A percentile compares a stretch with the other conserved stretches of the same genome.
These are phyloP conservation scores for Cryptococcus maquisensis DNA, from an alignment of 1,284 basidiomycete genomes.

Conservation along the genomic window DNA sequence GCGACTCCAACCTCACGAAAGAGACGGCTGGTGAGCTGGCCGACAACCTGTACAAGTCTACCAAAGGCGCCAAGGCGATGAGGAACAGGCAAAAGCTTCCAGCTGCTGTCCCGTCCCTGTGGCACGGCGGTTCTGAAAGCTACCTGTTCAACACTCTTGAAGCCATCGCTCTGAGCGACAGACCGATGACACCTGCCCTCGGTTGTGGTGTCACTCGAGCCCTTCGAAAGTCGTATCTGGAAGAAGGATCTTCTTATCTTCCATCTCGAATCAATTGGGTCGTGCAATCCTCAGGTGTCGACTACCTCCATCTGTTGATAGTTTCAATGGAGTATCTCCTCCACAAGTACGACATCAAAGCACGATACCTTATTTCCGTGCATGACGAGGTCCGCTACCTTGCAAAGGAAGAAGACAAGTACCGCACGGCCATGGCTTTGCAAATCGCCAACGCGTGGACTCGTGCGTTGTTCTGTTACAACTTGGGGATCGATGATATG, in stretches of 20 bases:
- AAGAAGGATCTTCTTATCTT: constrained; percentile 69
- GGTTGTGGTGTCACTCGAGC: constrained; percentile 93
- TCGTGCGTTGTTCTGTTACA: constrained; percentile 83
- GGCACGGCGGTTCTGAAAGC: constrained; percentile 96
- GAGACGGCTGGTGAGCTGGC: constrained; percentile 78
- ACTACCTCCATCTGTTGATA: constrained; percentile 95
- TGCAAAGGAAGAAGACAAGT: constrained; percentile 79
- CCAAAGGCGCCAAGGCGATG: constrained; percentile 85
- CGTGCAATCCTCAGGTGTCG: constrained; percentile 96
- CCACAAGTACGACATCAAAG: constrained; percentile 74
- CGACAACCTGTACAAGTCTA: constrained; percentile 81
- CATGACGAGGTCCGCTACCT: constrained; percentile 97
- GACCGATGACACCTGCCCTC: constrained; percentile 86
- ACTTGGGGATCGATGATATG: constrained; percentile 90
- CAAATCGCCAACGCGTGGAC: constrained; percentile 98
- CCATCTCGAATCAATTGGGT: constrained; percentile 99
- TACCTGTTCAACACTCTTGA: constrained; percentile 99
- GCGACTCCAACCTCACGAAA: constrained; percentile 71
- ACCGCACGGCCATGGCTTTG: constrained; percentile 84
- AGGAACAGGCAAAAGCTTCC: constrained; percentile 40
- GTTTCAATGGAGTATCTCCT: constrained; percentile 91
- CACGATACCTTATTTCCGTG: constrained; percentile 92
- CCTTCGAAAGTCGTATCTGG: constrained; percentile 80
- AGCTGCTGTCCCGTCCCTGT: constrained; percentile 62
- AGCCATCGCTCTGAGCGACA: constrained; percentile 82